phyloP scores from a whole-genome alignment of 1,284 basidiomycete genomes.

The Inonotus hispidus region DNA sequence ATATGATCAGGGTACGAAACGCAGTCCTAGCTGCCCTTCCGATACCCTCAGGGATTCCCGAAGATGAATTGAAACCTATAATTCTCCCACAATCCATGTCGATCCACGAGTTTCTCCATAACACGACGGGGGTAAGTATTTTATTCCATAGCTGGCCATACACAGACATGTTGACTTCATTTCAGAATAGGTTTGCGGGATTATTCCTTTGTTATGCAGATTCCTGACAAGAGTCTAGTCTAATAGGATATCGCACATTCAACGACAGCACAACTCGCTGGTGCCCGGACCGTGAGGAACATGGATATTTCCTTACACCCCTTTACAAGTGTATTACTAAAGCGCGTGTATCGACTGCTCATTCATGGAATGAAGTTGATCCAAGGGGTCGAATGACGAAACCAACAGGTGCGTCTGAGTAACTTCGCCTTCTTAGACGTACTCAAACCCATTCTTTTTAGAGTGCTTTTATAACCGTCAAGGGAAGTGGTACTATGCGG shows the following conservation, averaged over 20 bases:
- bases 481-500: conserved; percentile 75
- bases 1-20: conserved; percentile 48
- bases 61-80: conserved; percentile 61
- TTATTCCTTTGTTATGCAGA: conserved; percentile 1
- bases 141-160: background rate
- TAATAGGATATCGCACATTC: conserved; percentile 59
- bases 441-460: conserved; percentile 24
- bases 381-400: conserved; percentile 49
- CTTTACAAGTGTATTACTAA: conserved; percentile 71
- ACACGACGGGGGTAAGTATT: conserved; percentile 47
- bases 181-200: conserved; percentile 45
- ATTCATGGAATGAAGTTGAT: conserved; percentile 61
- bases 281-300: conserved; percentile 74
- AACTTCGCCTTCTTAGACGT: background rate
- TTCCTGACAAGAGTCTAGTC: conserved; percentile 33
- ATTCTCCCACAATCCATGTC: conserved; percentile 55
- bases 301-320: conserved; percentile 68
- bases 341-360: conserved; percentile 63
- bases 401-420: conserved; percentile 48
- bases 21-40: conserved; percentile 52
- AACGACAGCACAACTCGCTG: conserved; percentile 63
- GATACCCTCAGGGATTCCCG: conserved; percentile 54
- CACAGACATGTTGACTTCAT: conserved; percentile 22
- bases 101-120: conserved; percentile 64
- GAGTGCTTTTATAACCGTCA: conserved; percentile 76